Percentiles rank a stretch among this genome's conserved stretches.
These are phyloP conservation scores for Aspergillus hortae DNA, from an alignment of 2,329 filamentous ascomycete genomes.

Conservation along the genomic window DNA sequence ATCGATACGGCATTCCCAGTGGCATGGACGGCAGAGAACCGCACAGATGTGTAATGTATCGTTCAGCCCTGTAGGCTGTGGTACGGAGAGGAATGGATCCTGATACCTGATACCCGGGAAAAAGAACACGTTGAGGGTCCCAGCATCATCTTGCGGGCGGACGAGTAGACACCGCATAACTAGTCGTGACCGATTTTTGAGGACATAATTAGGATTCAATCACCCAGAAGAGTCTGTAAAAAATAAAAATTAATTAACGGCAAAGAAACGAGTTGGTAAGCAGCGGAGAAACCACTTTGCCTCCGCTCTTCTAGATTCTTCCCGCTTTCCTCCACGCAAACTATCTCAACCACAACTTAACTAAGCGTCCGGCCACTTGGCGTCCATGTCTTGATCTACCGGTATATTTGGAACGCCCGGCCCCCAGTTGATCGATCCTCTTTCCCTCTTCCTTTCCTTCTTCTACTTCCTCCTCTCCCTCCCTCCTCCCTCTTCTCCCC, in stretches of 20 bases:
- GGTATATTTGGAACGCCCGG: slow-evolving; percentile 3
- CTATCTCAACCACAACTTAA: slow-evolving; percentile 9
- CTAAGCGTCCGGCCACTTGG: slow-evolving; percentile 23
- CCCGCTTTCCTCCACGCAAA: slow-evolving; percentile 10
- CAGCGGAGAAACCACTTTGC: background rate
- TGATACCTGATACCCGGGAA: slow-evolving; percentile 7
- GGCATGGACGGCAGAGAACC: background rate
- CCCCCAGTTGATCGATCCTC: slow-evolving; percentile 8
- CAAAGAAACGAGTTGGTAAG: background rate
- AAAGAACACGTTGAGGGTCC: slow-evolving; percentile 24
- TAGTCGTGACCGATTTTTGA: too few relatives aligned
- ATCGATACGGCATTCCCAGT: background rate
- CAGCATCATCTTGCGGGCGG: background rate
- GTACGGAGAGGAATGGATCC: slow-evolving; percentile 9
- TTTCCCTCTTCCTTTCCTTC: slow-evolving; percentile 10
- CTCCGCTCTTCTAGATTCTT: slow-evolving; percentile 19
- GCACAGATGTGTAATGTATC: slow-evolving; percentile 6
- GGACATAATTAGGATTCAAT: too few relatives aligned
- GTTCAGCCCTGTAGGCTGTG: slow-evolving; percentile 20
- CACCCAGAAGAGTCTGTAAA: too few relatives aligned
- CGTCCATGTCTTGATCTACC: slow-evolving; percentile 20
- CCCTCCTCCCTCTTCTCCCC: slow-evolving; percentile 9
- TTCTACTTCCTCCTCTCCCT: slow-evolving; percentile 12
- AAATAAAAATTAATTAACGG: too few relatives aligned
- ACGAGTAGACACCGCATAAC: too few relatives aligned